A percentile compares a stretch with the other conserved stretches of the same genome.
phyloP scores from a whole-genome alignment of 176 grass and related monocot species.

The Aegilops tauschii region DNA sequence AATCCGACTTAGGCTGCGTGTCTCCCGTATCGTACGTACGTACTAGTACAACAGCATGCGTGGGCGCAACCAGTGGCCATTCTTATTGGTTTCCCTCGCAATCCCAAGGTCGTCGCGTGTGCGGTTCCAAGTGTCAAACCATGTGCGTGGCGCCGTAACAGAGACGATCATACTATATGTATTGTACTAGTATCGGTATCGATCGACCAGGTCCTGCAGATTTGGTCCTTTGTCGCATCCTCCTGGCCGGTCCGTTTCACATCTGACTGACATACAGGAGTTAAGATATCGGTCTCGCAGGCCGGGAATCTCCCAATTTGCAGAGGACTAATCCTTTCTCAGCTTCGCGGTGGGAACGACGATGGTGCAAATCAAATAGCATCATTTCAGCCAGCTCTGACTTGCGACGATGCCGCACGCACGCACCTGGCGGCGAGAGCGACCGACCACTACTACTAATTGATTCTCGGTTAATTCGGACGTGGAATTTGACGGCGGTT shows the following conservation, averaged over 20 bases:
- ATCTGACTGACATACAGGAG: background rate
- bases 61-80: too few species aligned
- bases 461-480: background rate
- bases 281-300: background rate
- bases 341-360: too few species aligned
- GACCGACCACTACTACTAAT: background rate
- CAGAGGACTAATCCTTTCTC: too few species aligned
- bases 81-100: background rate
- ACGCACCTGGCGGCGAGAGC: too few species aligned
- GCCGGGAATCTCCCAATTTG: background rate
- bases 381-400: background rate
- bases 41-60: too few species aligned
- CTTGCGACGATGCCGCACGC: background rate
- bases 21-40: background rate
- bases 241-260: background rate
- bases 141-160: background rate
- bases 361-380: too few species aligned
- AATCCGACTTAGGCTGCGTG: constrained; percentile 10
- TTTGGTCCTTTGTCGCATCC: background rate
- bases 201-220: background rate
- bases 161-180: background rate
- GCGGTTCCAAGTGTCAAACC: background rate
- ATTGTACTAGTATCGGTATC: background rate
- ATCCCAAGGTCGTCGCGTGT: background rate
- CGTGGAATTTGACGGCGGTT: background rate